phyloP scores from a whole-genome alignment of 768 basidiomycete species.

The Nidularia sp. region DNA sequence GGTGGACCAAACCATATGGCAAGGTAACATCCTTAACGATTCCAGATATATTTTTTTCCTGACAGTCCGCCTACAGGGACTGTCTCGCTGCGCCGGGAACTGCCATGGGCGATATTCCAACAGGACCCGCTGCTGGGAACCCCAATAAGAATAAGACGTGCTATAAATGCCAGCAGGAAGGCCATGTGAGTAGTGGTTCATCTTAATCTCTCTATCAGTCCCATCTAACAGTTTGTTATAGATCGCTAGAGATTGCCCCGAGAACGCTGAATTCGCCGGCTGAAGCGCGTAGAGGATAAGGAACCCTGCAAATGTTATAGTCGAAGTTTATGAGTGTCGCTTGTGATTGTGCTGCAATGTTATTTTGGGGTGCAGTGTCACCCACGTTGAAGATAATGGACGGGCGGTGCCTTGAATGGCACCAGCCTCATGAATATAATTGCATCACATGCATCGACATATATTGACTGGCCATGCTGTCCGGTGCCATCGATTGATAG shows the following conservation, averaged over 20 bases:
- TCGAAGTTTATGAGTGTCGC: too few relatives aligned
- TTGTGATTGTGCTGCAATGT: neutral
- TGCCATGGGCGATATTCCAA: conserved; percentile 40
- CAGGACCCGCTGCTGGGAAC: conserved; percentile 36
- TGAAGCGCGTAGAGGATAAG: conserved; percentile 16
- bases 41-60: conserved; percentile 5
- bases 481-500: too few relatives aligned
- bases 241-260: conserved; percentile 68
- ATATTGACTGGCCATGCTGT: too few relatives aligned
- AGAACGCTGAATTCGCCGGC: conserved; percentile 46
- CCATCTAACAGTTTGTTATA: conserved; percentile 14
- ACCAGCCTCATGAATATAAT: too few relatives aligned
- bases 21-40: conserved; percentile 35
- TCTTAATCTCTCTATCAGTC: neutral
- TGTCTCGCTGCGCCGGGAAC: conserved; percentile 74
- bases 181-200: conserved; percentile 56
- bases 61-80: conserved; percentile 43
- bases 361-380: neutral
- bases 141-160: conserved; percentile 72
- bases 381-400: too few relatives aligned
- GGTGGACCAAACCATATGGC: conserved; percentile 89
- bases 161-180: conserved; percentile 85
- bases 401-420: too few relatives aligned
- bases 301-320: too few relatives aligned
- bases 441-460: too few relatives aligned